A percentile compares a stretch with the other conserved stretches of the same genome.
These are phyloP conservation scores for Neonectria magnoliae DNA, from an alignment of 2,329 filamentous ascomycete species.

Conservation along the genomic window DNA sequence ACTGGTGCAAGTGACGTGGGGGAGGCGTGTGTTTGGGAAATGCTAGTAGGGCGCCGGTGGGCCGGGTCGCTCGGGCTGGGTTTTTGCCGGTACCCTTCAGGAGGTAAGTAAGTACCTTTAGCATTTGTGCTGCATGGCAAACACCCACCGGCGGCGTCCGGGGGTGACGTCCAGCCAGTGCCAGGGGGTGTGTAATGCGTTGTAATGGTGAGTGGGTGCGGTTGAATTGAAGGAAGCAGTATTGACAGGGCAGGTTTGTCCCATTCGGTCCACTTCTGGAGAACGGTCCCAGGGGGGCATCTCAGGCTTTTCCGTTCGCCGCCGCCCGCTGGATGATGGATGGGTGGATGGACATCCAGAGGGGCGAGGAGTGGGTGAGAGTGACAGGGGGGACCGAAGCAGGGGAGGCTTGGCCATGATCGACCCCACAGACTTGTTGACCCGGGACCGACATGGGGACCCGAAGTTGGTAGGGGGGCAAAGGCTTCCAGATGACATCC, in stretches of 20 bases:
- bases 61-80: slow-evolving; percentile 25
- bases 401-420: slow-evolving; percentile 12
- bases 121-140: neutral
- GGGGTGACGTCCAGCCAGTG: slow-evolving; percentile 1
- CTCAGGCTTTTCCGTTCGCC: slow-evolving; percentile 7
- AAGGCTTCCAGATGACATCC: neutral
- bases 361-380: slow-evolving; percentile 3
- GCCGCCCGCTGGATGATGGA: neutral
- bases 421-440: slow-evolving; percentile 18
- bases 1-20: slow-evolving; percentile 27
- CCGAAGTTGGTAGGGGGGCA: neutral
- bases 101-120: neutral
- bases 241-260: slow-evolving; percentile 14
- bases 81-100: neutral
- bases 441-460: slow-evolving; percentile 5
- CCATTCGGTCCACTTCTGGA: slow-evolving; percentile 14
- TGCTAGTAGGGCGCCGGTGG: slow-evolving; percentile 24
- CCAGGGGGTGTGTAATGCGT: slow-evolving; percentile 4
- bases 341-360: slow-evolving; percentile 1
- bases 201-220: slow-evolving; percentile 7
- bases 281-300: too few relatives aligned
- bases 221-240: slow-evolving; percentile 14
- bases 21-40: slow-evolving; percentile 24
- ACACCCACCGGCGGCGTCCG: slow-evolving; percentile 4
- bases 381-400: neutral